Evolutionary conservation across 176 grass and related monocot genomes (phyloP), one percentile per base, ranked within the genome.

Genomic region (Oryza longistaminata): DNA sequence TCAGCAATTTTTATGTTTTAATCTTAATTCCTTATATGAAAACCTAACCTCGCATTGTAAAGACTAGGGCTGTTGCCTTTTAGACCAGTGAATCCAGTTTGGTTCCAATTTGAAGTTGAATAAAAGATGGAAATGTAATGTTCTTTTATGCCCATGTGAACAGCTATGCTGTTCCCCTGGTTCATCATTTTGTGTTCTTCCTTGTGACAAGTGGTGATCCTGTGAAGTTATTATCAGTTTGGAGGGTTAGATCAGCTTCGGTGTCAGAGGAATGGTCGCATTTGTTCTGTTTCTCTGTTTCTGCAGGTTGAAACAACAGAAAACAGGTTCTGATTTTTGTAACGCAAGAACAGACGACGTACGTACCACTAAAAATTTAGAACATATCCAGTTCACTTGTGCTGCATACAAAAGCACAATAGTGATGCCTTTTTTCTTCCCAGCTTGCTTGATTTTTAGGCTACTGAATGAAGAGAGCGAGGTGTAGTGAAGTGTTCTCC

Each of bases 11-110:
- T 74, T 31, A 43, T 19, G 16, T 40, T 66, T 53, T 72, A 39
- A 25, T 60, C 70, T 40, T 45, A 58, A 49, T 49, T 49, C 46
- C 46, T 49, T 49, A 49, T 49, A n/a, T 43, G 22, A 13, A 69
- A 40, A 60, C 52, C 75, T 79, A 64, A 39, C 29, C 50, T 79
- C 31, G 37, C 68, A 4, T 7, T 73, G 29, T 86, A 60, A 82
- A 46, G 24, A 73, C 70, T 31, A 62, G 22, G n/a, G 16, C 16
- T 40, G 40, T 49, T 66, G 5, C 42, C 29, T 86, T 13, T 9
- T 16, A 62, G 8, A 24, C 58, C 58, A 62, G 9, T 0, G 7
- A 62, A 24, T 24, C n/a, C 58, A 24, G 58, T 62, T 62, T 62
- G 58, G 21, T 62, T 62, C 58, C 21, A 24, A 24, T 62, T 62